Percentiles rank a stretch among this genome's conserved stretches.
Conservation (phyloP, 2,329 filamentous ascomycete genomes). For the Saccharata proteae region DNA sequence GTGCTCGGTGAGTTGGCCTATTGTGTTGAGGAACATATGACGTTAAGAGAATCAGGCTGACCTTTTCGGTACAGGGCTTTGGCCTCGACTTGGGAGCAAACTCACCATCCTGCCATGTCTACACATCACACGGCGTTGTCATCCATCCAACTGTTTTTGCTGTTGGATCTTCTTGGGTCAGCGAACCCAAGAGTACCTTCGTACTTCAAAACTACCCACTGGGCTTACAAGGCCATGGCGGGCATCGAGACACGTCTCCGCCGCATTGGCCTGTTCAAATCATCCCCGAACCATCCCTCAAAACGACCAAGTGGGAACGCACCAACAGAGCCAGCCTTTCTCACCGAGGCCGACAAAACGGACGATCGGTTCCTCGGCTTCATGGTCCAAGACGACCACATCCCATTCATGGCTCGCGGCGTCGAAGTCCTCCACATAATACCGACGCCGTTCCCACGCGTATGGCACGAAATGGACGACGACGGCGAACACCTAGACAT, state of each 20-base stretch:
- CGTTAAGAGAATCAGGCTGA: background rate
- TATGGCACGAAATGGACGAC: slow-evolving; percentile 82
- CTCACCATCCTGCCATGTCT: slow-evolving; percentile 57
- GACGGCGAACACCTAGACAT: slow-evolving; percentile 75
- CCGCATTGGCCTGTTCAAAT: slow-evolving; percentile 52
- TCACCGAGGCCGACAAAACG: slow-evolving; percentile 50
- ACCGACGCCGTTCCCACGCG: slow-evolving; percentile 63
- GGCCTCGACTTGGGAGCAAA: slow-evolving; percentile 67
- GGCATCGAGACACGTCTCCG: slow-evolving; percentile 63
- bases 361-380: slow-evolving; percentile 37
- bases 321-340: slow-evolving; percentile 39
- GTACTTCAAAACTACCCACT: slow-evolving; percentile 83
- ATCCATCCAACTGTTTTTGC: slow-evolving; percentile 75
- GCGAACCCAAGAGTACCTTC: slow-evolving; percentile 61
- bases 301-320: slow-evolving; percentile 24
- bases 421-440: slow-evolving; percentile 88
- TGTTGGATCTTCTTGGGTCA: slow-evolving; percentile 79
- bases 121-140: slow-evolving; percentile 62
- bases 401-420: slow-evolving; percentile 78
- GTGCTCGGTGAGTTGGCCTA: slow-evolving; percentile 49
- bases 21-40: background rate
- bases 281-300: slow-evolving; percentile 39
- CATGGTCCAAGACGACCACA: slow-evolving; percentile 70
- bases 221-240: slow-evolving; percentile 76
- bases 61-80: slow-evolving; percentile 41